Conservation (phyloP, 306 rosid species). For the Cicer chorassanicum region DNA sequence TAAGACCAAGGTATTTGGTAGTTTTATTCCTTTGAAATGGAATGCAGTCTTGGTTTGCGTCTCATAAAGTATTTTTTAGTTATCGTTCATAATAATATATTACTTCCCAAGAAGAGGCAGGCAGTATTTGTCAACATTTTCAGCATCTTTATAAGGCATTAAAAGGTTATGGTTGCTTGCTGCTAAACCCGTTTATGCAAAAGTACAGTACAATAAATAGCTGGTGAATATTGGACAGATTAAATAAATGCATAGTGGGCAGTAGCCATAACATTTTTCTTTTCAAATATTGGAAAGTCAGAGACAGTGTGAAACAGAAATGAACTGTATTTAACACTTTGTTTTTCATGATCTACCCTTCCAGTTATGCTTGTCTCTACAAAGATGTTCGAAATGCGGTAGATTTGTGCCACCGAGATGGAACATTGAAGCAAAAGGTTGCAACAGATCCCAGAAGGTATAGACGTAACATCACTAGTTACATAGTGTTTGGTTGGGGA, state of each 20-base stretch:
- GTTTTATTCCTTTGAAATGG: slow-evolving; percentile 19
- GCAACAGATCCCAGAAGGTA: slow-evolving; percentile 87
- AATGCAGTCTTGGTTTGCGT: background rate
- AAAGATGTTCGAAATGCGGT: slow-evolving; percentile 98
- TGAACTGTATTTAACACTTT: slow-evolving; percentile 14
- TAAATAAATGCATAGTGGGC: slow-evolving; percentile 19
- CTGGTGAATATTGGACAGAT: slow-evolving; percentile 3
- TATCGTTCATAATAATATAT: slow-evolving; percentile 8
- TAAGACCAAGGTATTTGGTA: background rate
- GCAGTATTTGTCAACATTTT: slow-evolving; percentile 16
- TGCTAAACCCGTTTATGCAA: slow-evolving; percentile 22
- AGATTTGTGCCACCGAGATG: slow-evolving; percentile 98
- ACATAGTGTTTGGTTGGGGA: background rate
- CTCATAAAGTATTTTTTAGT: background rate
- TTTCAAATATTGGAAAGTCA: slow-evolving; percentile 7
- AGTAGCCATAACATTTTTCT: slow-evolving; percentile 8
- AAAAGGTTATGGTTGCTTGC: slow-evolving; percentile 14
- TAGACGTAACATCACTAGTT: slow-evolving; percentile 34
- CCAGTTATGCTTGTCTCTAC: slow-evolving; percentile 83
- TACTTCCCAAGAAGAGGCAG: background rate
- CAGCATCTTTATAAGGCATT: slow-evolving; percentile 19
- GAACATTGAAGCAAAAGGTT: slow-evolving; percentile 95
- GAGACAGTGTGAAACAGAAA: slow-evolving; percentile 14
- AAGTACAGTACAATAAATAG: slow-evolving; percentile 8
- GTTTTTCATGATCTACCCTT: slow-evolving; percentile 33